phyloP scores from a whole-genome alignment of 148 eudicot species.

The Chenopodium suecicum region DNA sequence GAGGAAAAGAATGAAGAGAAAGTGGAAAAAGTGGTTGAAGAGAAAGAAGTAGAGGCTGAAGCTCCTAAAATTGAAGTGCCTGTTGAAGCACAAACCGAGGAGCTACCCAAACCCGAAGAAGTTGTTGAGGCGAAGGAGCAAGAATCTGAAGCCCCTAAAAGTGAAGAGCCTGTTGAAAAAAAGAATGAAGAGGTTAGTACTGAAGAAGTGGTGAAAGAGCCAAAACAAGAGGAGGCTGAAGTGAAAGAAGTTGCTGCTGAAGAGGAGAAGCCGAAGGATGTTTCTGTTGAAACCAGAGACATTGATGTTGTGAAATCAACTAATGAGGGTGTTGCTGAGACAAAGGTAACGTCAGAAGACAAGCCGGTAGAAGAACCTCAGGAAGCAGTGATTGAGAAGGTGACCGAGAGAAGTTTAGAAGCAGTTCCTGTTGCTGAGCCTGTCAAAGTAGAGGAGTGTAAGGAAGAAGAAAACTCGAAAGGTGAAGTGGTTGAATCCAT shows the following conservation, averaged over 20 bases:
- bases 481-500: constrained; percentile 10
- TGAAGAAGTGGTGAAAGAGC: background rate
- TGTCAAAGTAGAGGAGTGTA: constrained; percentile 19
- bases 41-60: constrained; percentile 18
- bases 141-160: background rate
- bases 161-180: constrained; percentile 2
- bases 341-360: constrained; percentile 28
- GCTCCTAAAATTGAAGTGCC: constrained; percentile 1
- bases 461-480: constrained; percentile 16
- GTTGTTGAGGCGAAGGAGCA: background rate
- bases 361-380: constrained; percentile 15
- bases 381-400: constrained; percentile 9
- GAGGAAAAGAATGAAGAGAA: constrained; percentile 21
- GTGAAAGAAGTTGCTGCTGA: constrained; percentile 8
- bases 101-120: constrained; percentile 24
- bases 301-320: constrained; percentile 14
- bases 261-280: constrained; percentile 30
- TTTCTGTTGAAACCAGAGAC: constrained; percentile 13
- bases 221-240: constrained; percentile 11
- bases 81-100: constrained; percentile 14
- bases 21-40: background rate
- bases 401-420: constrained; percentile 23
- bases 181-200: background rate
- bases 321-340: constrained; percentile 14
- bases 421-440: constrained; percentile 11